A percentile compares a stretch with the other conserved stretches of the same genome.
These are phyloP conservation scores for Scenedesmus sp. DNA, from an alignment of 163 green algal genomes.

Conservation along the genomic window DNA sequence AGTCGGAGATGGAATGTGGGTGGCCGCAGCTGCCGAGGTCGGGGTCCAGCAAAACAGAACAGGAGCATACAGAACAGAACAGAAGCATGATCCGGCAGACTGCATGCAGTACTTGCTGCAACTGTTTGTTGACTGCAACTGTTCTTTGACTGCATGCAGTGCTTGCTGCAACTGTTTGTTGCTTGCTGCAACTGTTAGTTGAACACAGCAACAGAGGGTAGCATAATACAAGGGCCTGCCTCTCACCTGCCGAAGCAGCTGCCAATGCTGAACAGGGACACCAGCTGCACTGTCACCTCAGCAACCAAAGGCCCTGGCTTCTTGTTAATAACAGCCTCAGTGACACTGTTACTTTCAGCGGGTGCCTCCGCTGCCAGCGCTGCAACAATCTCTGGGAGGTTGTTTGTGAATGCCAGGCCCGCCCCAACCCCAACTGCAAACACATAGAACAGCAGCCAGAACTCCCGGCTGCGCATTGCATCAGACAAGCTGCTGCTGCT, in stretches of 20 bases:
- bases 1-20: no score
- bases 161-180: no score
- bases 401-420: slow-evolving; percentile 3
- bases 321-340: neutral
- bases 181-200: no score
- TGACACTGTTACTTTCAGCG: neutral
- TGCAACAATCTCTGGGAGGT: slow-evolving; percentile 21
- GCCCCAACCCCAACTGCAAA: slow-evolving; percentile 15
- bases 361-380: neutral
- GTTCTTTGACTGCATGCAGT: no score
- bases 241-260: slow-evolving; percentile 23
- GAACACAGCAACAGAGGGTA: no score
- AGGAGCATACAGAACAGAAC: no score
- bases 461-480: neutral
- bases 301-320: neutral
- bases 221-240: neutral
- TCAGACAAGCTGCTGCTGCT: neutral
- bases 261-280: slow-evolving; percentile 6
- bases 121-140: no score
- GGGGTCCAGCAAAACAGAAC: no score
- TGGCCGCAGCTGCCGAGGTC: no score
- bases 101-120: no score
- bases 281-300: neutral
- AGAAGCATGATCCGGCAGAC: no score
- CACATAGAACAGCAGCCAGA: slow-evolving; percentile 17